Evolutionary conservation across 306 rosid species (phyloP).

Genomic region (Medicago arabica): DNA sequence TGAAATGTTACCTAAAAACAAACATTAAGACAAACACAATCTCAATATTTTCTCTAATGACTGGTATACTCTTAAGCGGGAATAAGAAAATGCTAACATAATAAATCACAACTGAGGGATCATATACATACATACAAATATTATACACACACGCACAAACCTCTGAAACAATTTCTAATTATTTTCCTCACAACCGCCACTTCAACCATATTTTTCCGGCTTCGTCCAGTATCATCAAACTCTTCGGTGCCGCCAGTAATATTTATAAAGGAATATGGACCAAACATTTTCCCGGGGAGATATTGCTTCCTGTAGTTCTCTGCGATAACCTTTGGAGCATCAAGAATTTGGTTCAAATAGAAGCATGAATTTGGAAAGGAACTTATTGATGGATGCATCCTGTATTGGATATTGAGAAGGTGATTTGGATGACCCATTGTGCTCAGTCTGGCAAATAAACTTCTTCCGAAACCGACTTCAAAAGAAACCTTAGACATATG

Average conservation of each 20-base stretch:
- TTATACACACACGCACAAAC: conserved; percentile 51
- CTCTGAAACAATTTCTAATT: conserved; percentile 57
- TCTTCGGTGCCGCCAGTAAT: conserved; percentile 73
- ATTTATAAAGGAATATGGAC: conserved; percentile 77
- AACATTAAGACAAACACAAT: background rate
- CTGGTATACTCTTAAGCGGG: background rate
- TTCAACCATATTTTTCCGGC: conserved; percentile 77
- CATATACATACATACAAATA: background rate
- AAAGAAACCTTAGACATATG: conserved; percentile 53
- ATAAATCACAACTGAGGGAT: background rate
- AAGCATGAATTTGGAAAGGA: conserved; percentile 68
- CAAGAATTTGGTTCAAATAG: conserved; percentile 55
- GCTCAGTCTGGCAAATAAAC: conserved; percentile 72
- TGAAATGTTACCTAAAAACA: background rate
- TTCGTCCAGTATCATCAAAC: conserved; percentile 65
- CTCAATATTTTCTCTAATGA: background rate
- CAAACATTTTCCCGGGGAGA: conserved; percentile 69
- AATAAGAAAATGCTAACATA: conserved; percentile 18
- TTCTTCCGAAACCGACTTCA: conserved; percentile 78
- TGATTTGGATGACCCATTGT: conserved; percentile 54
- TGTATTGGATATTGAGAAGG: conserved; percentile 68
- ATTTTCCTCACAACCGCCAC: conserved; percentile 68
- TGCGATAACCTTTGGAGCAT: conserved; percentile 60
- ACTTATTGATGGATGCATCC: conserved; percentile 75
- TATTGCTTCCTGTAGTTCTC: conserved; percentile 53